Evolutionary conservation across 768 basidiomycete species (phyloP).

Genomic region (Tricholoma matsutake): DNA sequence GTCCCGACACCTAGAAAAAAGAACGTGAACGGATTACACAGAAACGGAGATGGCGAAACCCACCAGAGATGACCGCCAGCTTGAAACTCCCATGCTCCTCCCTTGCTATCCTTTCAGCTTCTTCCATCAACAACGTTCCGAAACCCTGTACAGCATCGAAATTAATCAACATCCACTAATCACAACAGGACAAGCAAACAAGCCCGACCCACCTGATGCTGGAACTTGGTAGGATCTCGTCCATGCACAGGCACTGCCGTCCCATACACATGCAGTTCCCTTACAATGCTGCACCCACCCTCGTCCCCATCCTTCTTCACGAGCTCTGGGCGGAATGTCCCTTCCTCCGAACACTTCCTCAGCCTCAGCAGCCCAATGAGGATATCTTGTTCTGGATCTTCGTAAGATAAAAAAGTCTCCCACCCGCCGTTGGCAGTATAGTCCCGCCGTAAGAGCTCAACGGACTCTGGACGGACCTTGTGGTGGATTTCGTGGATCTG

Average conservation of each 20-base stretch:
- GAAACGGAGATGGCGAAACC: constrained; percentile 21
- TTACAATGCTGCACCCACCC: constrained; percentile 86
- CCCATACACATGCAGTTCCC: constrained; percentile 97
- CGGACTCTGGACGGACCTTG: constrained; percentile 92
- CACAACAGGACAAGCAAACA: neutral
- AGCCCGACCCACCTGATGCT: constrained; percentile 71
- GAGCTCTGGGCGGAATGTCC: constrained; percentile 94
- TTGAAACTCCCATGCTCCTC: constrained; percentile 97
- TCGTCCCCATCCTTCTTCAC: constrained; percentile 64
- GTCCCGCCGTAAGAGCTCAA: constrained; percentile 92
- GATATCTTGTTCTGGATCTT: constrained; percentile 96
- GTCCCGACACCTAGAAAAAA: constrained; percentile 81
- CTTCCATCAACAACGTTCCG: constrained; percentile 97
- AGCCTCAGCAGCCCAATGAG: constrained; percentile 89
- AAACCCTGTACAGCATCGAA: constrained; percentile 62
- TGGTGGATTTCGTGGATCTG: constrained; percentile 99
- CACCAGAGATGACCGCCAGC: constrained; percentile 95
- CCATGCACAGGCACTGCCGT: constrained; percentile 98
- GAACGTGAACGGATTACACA: neutral
- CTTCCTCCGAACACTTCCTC: constrained; percentile 94
- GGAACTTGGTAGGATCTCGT: constrained; percentile 97
- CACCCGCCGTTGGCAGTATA: constrained; percentile 98
- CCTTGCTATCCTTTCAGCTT: constrained; percentile 95
- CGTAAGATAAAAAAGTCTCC: constrained; percentile 99
- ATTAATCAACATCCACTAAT: neutral